Evolutionary conservation across 768 basidiomycete species (phyloP).

Genomic region (Kwoniella heveanensis): DNA sequence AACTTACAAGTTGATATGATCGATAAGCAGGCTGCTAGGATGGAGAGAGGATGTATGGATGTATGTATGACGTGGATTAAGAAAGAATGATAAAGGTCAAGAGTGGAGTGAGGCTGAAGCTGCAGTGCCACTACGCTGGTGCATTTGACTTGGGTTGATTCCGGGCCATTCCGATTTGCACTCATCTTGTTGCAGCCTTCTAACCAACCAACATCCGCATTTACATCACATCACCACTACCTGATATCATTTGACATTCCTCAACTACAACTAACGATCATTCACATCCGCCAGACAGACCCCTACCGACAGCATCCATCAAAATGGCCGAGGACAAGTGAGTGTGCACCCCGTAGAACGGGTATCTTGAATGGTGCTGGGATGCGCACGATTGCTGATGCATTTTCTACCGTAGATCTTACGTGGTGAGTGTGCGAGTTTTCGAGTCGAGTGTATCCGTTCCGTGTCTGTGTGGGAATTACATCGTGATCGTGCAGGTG

Average conservation of each 20-base stretch:
- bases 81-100: too few relatives aligned
- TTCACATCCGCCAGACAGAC: constrained; percentile 1
- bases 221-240: neutral
- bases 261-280: neutral
- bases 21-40: too few relatives aligned
- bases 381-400: neutral
- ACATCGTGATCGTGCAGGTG: neutral
- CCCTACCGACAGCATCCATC: constrained; percentile 5
- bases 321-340: constrained; percentile 44
- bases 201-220: neutral
- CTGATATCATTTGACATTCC: neutral
- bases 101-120: too few relatives aligned
- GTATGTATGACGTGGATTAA: too few relatives aligned
- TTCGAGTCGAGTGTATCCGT: too few relatives aligned
- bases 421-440: constrained; percentile 50
- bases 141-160: constrained; percentile 6
- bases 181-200: neutral
- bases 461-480: neutral
- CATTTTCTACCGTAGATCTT: constrained; percentile 33
- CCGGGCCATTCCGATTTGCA: constrained; percentile 16
- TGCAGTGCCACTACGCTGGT: too few relatives aligned
- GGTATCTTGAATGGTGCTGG: neutral
- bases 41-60: too few relatives aligned
- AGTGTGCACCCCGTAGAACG: constrained; percentile 5
- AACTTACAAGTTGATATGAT: neutral